These are phyloP conservation scores for Suhomyces bolitotheri DNA, from an alignment of 1,139 yeast genomes.

Conservation along the genomic window DNA sequence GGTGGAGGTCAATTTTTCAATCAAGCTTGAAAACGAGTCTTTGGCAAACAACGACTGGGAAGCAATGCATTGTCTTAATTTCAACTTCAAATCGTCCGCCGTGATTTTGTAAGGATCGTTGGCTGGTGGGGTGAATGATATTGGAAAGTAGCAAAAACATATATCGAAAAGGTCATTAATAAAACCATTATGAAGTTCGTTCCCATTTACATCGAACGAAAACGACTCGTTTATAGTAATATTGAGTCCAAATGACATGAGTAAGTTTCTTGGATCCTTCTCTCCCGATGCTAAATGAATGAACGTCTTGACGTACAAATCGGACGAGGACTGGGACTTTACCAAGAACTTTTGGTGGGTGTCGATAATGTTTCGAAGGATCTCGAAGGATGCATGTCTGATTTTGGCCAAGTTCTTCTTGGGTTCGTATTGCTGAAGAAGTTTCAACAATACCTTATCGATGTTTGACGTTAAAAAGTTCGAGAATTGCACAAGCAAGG, in stretches of 20 bases:
- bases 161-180: conserved; percentile 73
- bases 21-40: conserved; percentile 72
- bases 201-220: conserved; percentile 34
- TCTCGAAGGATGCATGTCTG: conserved; percentile 58
- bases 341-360: conserved; percentile 19
- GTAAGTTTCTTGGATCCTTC: conserved; percentile 87
- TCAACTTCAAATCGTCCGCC: conserved; percentile 63
- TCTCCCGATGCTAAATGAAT: conserved; percentile 78
- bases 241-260: conserved; percentile 67
- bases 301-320: conserved; percentile 54
- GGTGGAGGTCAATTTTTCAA: conserved; percentile 84
- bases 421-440: conserved; percentile 56
- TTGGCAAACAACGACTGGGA: conserved; percentile 66
- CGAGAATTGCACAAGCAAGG: conserved; percentile 51
- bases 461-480: conserved; percentile 36
- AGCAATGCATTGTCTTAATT: conserved; percentile 60
- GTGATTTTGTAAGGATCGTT: conserved; percentile 88
- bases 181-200: conserved; percentile 41
- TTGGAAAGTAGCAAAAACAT: conserved; percentile 93
- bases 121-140: conserved; percentile 90
- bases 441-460: conserved; percentile 38
- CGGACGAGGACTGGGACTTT: conserved; percentile 23
- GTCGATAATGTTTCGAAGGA: conserved; percentile 42
- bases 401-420: conserved; percentile 63
- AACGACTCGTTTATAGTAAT: conserved; percentile 48